Base-by-base conservation (phyloP, 257 asterid genomes). In the Solanum tarijense region DNA sequence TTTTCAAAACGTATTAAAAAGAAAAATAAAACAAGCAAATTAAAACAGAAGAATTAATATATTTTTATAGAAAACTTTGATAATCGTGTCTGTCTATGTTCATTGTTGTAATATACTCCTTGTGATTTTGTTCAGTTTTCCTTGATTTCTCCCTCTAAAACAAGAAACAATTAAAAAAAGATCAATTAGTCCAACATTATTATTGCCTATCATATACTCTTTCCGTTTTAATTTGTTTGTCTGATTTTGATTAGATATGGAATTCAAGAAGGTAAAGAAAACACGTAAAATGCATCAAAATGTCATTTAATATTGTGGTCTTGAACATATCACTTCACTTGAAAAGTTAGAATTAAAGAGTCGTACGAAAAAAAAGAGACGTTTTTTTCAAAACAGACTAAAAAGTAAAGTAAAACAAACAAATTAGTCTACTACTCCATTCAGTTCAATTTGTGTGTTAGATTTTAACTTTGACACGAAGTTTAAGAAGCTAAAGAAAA, bases 191-290 rank as follows among this genome's bases (percentile, higher is more conserved):
- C 9, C n/a, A 55, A 55, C 1, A 55, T 55, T 18, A 55, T 55
- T 18, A 55, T 18, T 55, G n/a, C 4, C 0, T 6, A 52, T 3
- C 0, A 16, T 55, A 55, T 55, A 2, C 4, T 55, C 10, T 55
- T 0, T 18, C 0, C 0, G 0, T 18, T 52, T 55, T 0, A 55
- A 55, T 55, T 55, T 55, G 0, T 18, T 55, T 18, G 4, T 55
- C 0, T 18, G 2, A 55, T 6, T 55, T 55, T 55, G 0, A 55
- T 55, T 55, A 55, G n/a, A 55, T 55, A 55, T 18, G 10, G 0
- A 1, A 18, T 55, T 55, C 1, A 55, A 55, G 4, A 55, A 55
- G 3, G n/a, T 55, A 55, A 55, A 18, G 10, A 55, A 52, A 52
- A 18, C 0, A 6, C n/a, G n/a, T 18, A 18, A 9, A 55, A 55